Evolutionary conservation across 257 asterid species (phyloP).

Genomic region (Salvia hispanica): DNA sequence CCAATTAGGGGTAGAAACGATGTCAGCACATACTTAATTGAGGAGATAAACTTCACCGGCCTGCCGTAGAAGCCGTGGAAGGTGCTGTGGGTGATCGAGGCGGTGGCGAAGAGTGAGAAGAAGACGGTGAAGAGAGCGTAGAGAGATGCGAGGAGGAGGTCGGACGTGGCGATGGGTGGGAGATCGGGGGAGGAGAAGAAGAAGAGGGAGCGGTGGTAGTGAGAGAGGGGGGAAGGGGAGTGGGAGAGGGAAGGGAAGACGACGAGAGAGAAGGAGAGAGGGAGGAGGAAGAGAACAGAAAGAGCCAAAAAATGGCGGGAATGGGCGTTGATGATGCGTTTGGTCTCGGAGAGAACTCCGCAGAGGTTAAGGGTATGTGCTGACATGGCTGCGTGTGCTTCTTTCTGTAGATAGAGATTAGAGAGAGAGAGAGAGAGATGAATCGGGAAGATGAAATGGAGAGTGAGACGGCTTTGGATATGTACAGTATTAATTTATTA

Average conservation of each 20-base stretch:
- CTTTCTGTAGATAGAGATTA: not conserved
- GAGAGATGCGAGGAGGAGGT: conserved; percentile 33
- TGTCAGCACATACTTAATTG: conserved; percentile 53
- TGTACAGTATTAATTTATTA: no score
- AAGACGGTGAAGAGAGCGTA: conserved; percentile 45
- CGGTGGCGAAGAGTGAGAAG: conserved; percentile 53
- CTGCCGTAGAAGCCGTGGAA: conserved; percentile 89
- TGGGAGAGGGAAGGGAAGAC: conserved; percentile 55
- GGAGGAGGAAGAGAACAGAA: conserved; percentile 78
- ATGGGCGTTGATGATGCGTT: conserved; percentile 85
- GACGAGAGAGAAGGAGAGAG: conserved; percentile 71
- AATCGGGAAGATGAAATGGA: conserved; percentile 30
- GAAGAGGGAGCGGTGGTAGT: conserved; percentile 42
- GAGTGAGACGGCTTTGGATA: not conserved
- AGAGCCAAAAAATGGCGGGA: conserved; percentile 92
- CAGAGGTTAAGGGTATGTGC: conserved; percentile 55
- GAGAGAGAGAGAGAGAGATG: conserved; percentile 6
- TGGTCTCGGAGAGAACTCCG: conserved; percentile 84
- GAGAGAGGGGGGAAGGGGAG: conserved; percentile 38
- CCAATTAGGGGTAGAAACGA: conserved; percentile 48
- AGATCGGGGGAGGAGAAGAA: conserved; percentile 34
- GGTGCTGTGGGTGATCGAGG: conserved; percentile 83
- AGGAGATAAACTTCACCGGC: conserved; percentile 69
- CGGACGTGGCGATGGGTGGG: conserved; percentile 27
- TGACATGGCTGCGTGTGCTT: conserved; percentile 37